Percentiles rank a stretch among this genome's conserved stretches.
Conservation (phyloP, 805 yeast genomes). For the Cyberlindnera xylosilytica region DNA sequence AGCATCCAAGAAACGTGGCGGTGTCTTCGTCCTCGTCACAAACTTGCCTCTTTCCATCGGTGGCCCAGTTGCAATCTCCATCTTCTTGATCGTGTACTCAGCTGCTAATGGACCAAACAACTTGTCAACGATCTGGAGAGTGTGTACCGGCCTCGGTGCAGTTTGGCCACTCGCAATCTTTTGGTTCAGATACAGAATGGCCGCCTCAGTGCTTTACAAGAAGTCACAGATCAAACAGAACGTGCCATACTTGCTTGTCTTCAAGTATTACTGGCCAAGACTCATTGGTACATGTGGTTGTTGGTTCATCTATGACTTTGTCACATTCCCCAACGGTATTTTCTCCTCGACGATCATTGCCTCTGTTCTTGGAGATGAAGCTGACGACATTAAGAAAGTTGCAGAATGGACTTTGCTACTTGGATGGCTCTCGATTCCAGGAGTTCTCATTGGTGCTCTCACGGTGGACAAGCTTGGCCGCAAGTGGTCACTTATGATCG, state of each 20-base stretch:
- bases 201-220: conserved; percentile 59
- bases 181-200: conserved; percentile 69
- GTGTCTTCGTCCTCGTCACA: conserved; percentile 61
- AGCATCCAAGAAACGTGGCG: conserved; percentile 59
- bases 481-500: conserved; percentile 66
- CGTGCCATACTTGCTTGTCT: conserved; percentile 57
- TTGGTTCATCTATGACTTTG: conserved; percentile 81
- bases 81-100: conserved; percentile 64
- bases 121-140: conserved; percentile 60
- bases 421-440: conserved; percentile 67
- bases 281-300: conserved; percentile 70
- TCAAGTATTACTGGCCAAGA: conserved; percentile 67
- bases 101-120: conserved; percentile 46
- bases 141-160: conserved; percentile 61
- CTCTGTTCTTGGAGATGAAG: conserved; percentile 39
- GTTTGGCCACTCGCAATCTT: conserved; percentile 71
- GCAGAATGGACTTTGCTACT: conserved; percentile 75
- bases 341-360: conserved; percentile 61
- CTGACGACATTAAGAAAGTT: conserved; percentile 44
- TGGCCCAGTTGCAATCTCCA: conserved; percentile 69
- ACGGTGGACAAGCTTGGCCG: conserved; percentile 66
- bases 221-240: conserved; percentile 57
- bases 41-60: conserved; percentile 74
- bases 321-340: conserved; percentile 76
- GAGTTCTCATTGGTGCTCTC: conserved; percentile 66